phyloP scores from a whole-genome alignment of 2,329 filamentous ascomycete species.

The Botrytis deweyae region DNA sequence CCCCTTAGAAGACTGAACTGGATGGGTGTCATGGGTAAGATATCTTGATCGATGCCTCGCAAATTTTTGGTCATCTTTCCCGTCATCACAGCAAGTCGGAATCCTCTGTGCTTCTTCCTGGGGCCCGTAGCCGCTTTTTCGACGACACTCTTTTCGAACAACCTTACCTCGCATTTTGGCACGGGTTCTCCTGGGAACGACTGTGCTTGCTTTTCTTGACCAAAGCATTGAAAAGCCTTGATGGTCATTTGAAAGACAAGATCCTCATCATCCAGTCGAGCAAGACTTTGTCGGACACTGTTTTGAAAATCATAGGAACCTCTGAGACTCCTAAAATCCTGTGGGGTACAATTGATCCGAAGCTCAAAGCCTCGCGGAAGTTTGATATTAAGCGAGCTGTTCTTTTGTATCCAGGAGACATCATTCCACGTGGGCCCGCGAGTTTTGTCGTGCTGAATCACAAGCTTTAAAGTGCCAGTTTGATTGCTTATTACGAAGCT shows the following conservation, averaged over 20 bases:
- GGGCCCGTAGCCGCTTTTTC: conserved; percentile 71
- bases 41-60: conserved; percentile 70
- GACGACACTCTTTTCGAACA: conserved; percentile 71
- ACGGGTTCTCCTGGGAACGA: conserved; percentile 76
- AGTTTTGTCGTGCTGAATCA: conserved; percentile 67
- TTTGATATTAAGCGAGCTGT: conserved; percentile 63
- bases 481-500: conserved; percentile 77
- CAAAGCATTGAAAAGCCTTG: conserved; percentile 77
- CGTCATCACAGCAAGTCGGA: conserved; percentile 75
- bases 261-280: conserved; percentile 66
- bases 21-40: conserved; percentile 65
- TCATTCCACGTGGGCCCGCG: conserved; percentile 76
- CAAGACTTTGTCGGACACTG: conserved; percentile 71
- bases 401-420: conserved; percentile 73
- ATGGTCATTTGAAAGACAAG: conserved; percentile 68
- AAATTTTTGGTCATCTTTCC: conserved; percentile 74
- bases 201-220: conserved; percentile 65
- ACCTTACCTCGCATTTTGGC: conserved; percentile 65
- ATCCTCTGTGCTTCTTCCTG: conserved; percentile 74
- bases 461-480: conserved; percentile 71
- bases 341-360: conserved; percentile 66
- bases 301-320: conserved; percentile 82
- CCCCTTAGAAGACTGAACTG: conserved; percentile 75
- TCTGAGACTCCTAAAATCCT: conserved; percentile 78
- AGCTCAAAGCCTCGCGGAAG: conserved; percentile 76